phyloP scores from a whole-genome alignment of 2,329 filamentous ascomycete species.

The Fusarium azukiicola region DNA sequence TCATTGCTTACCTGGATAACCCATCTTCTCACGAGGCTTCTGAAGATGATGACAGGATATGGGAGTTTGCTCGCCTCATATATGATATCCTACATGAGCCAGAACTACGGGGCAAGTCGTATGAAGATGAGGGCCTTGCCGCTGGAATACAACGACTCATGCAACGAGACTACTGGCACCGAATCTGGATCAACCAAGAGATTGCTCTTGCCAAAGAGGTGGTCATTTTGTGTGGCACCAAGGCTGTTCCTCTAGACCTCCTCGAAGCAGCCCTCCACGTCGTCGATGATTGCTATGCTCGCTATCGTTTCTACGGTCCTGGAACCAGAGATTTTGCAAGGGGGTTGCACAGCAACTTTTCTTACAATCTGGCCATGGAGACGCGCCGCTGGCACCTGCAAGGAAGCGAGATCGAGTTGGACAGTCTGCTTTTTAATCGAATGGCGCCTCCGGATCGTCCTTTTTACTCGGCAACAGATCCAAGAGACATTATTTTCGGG shows the following conservation, averaged over 20 bases:
- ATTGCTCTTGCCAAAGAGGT: not conserved
- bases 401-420: not conserved
- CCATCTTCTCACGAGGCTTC: not conserved
- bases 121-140: not conserved
- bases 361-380: not conserved
- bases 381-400: not conserved
- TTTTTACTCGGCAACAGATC: conserved; percentile 35
- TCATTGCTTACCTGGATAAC: not conserved
- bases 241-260: not conserved
- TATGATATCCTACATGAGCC: not conserved
- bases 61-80: not conserved
- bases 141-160: not conserved
- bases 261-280: not conserved
- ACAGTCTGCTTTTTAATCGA: not conserved
- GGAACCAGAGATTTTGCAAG: too few species aligned
- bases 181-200: conserved; percentile 27
- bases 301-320: not conserved
- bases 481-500: conserved; percentile 45
- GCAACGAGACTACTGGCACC: not conserved
- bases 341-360: not conserved
- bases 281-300: not conserved
- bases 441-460: not conserved
- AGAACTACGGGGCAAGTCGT: not conserved
- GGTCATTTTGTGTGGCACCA: not conserved
- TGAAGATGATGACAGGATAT: not conserved